These are phyloP conservation scores for Phoma herbarum DNA, from an alignment of 2,329 filamentous ascomycete genomes.

Conservation along the genomic window DNA sequence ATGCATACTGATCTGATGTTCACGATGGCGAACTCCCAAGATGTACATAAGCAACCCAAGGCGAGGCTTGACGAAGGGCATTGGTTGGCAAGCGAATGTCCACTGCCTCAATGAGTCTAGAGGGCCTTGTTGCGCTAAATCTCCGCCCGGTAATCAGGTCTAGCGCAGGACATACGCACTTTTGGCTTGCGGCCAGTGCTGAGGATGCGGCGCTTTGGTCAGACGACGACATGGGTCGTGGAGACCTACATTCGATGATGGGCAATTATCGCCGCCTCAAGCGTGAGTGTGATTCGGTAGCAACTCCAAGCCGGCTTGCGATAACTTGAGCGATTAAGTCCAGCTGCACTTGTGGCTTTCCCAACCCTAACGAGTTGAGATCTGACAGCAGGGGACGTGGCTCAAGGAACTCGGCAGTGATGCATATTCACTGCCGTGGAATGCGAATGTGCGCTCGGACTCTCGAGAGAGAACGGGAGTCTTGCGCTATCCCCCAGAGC, in stretches of 20 bases:
- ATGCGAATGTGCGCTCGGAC: neutral
- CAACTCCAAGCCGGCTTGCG: neutral
- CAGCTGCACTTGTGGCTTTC: slow-evolving; percentile 15
- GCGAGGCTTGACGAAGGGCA: slow-evolving; percentile 14
- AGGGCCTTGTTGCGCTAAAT: slow-evolving; percentile 8
- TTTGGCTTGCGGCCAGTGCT: slow-evolving; percentile 11
- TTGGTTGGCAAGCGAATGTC: slow-evolving; percentile 14
- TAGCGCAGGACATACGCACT: slow-evolving; percentile 5
- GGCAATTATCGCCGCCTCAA: slow-evolving; percentile 7
- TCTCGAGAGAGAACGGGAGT: neutral
- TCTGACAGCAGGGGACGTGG: slow-evolving; percentile 10
- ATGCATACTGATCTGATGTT: slow-evolving; percentile 10
- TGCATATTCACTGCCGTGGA: slow-evolving; percentile 7
- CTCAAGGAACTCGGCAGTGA: neutral
- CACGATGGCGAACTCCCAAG: slow-evolving; percentile 14
- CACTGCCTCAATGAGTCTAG: slow-evolving; percentile 13
- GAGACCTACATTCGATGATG: slow-evolving; percentile 8
- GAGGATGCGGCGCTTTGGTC: slow-evolving; percentile 11
- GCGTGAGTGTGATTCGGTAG: slow-evolving; percentile 13
- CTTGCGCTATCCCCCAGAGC: neutral
- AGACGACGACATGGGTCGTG: slow-evolving; percentile 12
- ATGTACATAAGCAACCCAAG: slow-evolving; percentile 16
- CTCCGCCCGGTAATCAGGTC: slow-evolving; percentile 7
- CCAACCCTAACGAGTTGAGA: slow-evolving; percentile 13
- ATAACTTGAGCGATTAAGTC: slow-evolving; percentile 11